Conservation (phyloP, 2,329 filamentous ascomycete genomes). For the Tolypocladium nubicola region DNA sequence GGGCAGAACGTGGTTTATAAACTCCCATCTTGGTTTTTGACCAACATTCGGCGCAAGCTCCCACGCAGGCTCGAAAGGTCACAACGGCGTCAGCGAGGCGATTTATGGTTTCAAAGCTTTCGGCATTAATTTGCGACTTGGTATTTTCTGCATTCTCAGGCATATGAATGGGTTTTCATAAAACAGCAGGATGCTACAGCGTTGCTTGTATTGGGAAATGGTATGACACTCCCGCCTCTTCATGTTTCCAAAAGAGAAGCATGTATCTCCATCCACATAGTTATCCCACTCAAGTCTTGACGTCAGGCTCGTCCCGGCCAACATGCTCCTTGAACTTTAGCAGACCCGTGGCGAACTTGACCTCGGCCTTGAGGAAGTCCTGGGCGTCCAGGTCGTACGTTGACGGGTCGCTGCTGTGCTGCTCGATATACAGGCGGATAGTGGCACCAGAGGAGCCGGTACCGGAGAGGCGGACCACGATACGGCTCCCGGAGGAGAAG, state of each 20-base stretch:
- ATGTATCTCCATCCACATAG: no score
- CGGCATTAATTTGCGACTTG: not conserved
- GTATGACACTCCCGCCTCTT: not conserved
- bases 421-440: conserved; percentile 94
- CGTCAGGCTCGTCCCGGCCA: conserved; percentile 85
- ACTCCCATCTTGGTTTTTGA: not conserved
- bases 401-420: conserved; percentile 73
- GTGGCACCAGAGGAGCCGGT: conserved; percentile 93
- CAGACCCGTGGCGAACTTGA: conserved; percentile 72
- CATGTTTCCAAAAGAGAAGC: not conserved
- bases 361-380: conserved; percentile 85
- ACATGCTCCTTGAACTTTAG: conserved; percentile 92
- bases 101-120: not conserved
- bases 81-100: not conserved
- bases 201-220: not conserved
- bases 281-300: conserved; percentile 60
- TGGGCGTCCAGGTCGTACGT: conserved; percentile 78
- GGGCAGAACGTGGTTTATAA: not conserved
- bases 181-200: not conserved
- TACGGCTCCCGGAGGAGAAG: conserved; percentile 89
- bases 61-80: not conserved
- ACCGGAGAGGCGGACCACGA: conserved; percentile 88
- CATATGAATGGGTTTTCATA: not conserved
- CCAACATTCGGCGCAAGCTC: not conserved
- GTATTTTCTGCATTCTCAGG: not conserved